phyloP scores from a whole-genome alignment of 345 rosid species.

The Citrus inodora region DNA sequence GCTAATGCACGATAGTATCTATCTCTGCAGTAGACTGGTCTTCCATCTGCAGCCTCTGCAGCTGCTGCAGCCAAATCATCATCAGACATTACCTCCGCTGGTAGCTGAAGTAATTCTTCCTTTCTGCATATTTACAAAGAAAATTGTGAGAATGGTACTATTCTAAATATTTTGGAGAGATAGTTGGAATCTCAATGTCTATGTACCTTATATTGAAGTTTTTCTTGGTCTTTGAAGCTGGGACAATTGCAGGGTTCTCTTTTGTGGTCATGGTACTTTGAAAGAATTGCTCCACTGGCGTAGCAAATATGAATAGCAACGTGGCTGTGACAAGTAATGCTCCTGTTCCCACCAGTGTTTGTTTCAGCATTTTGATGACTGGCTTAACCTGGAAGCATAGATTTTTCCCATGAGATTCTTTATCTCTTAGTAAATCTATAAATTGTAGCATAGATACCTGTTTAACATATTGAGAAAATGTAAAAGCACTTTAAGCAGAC shows the following conservation, averaged over 20 bases:
- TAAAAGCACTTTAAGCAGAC: background rate
- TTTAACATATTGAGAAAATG: background rate
- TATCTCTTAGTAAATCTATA: background rate
- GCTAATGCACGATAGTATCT: slow-evolving; percentile 92
- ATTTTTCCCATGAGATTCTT: slow-evolving; percentile 10
- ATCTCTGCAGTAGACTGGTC: slow-evolving; percentile 96
- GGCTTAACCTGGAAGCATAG: slow-evolving; percentile 68
- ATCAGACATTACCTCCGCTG: slow-evolving; percentile 61
- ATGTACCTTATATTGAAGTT: slow-evolving; percentile 70
- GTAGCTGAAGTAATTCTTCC: slow-evolving; percentile 71
- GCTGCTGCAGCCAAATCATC: slow-evolving; percentile 91
- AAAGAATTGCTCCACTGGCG: slow-evolving; percentile 73
- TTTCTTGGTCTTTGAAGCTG: slow-evolving; percentile 43
- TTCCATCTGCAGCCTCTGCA: slow-evolving; percentile 93
- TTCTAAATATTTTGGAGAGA: background rate
- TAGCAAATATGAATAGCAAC: slow-evolving; percentile 66
- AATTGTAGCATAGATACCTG: background rate
- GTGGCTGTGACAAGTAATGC: slow-evolving; percentile 70
- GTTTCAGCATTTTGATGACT: slow-evolving; percentile 80
- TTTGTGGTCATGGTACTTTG: slow-evolving; percentile 32
- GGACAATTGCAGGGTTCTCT: slow-evolving; percentile 34
- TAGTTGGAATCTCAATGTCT: slow-evolving; percentile 1
- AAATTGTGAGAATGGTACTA: background rate
- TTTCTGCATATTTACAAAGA: slow-evolving; percentile 36
- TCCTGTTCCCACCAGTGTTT: slow-evolving; percentile 81